Conservation (phyloP, 192 early-diverging fungal genomes). For the Rhizophlyctis rosea region DNA sequence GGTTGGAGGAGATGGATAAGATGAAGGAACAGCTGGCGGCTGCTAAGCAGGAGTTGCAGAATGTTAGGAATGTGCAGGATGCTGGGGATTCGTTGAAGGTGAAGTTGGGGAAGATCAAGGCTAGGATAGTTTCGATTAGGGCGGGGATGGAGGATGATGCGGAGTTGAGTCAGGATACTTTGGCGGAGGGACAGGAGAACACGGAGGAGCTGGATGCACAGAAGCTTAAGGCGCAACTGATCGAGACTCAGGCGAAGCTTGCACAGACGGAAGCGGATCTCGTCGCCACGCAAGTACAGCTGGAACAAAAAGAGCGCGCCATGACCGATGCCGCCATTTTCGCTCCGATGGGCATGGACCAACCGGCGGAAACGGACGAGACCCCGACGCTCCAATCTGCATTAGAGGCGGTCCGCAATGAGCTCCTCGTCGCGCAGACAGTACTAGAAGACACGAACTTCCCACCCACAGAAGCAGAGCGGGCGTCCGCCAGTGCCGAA, state of each 20-base stretch:
- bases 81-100: slow-evolving; percentile 3
- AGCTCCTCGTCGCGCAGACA: slow-evolving; percentile 16
- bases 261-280: slow-evolving; percentile 18
- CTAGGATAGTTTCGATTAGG: slow-evolving; percentile 21
- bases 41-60: slow-evolving; percentile 17
- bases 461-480: slow-evolving; percentile 14
- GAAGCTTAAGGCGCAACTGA: slow-evolving; percentile 7
- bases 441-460: slow-evolving; percentile 2
- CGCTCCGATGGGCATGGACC: not conserved
- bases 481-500: slow-evolving; percentile 26
- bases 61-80: slow-evolving; percentile 16
- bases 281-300: not conserved
- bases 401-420: slow-evolving; percentile 3
- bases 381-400: not conserved
- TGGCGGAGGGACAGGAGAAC: not conserved
- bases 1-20: slow-evolving; percentile 20
- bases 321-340: slow-evolving; percentile 15
- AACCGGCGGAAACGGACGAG: not conserved
- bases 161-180: too few species aligned
- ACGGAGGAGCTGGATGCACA: slow-evolving; percentile 17
- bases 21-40: slow-evolving; percentile 13
- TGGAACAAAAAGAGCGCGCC: slow-evolving; percentile 11
- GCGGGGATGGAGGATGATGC: slow-evolving; percentile 29
- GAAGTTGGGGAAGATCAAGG: slow-evolving; percentile 17
- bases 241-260: slow-evolving; percentile 5